These are phyloP conservation scores for Euphorbia celastroides DNA, from an alignment of 441 rosid genomes.

Conservation along the genomic window DNA sequence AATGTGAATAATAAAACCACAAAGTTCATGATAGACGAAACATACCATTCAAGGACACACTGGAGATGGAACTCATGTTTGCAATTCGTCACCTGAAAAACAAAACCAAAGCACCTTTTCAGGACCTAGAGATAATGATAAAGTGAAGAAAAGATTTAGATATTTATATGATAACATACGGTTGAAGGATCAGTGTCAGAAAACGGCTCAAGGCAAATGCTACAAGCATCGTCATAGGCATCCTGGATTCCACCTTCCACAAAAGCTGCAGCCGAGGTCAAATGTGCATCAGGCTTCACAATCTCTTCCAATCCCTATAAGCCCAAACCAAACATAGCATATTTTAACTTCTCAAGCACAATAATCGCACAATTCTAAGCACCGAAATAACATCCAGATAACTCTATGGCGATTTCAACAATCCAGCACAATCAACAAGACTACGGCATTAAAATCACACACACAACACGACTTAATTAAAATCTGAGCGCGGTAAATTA, in stretches of 20 bases:
- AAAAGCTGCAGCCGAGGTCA: conserved; percentile 92
- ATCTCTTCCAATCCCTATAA: conserved; percentile 38
- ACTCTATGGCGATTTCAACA: background rate
- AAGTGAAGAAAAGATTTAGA: background rate
- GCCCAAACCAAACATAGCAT: background rate
- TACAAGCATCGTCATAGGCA: conserved; percentile 92
- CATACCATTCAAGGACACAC: conserved; percentile 89
- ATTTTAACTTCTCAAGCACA: background rate
- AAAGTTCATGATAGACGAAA: background rate
- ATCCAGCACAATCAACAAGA: conserved; percentile 1
- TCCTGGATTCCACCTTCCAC: conserved; percentile 97
- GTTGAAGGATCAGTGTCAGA: conserved; percentile 79
- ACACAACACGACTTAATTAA: background rate
- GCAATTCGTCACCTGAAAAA: conserved; percentile 73
- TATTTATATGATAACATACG: conserved; percentile 27
- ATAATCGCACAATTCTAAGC: background rate
- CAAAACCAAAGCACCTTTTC: background rate
- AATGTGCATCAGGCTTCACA: conserved; percentile 44
- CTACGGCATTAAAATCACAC: background rate
- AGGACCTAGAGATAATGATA: conserved; percentile 2
- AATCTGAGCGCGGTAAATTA: background rate
- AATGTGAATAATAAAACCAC: background rate
- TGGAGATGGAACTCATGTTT: conserved; percentile 96
- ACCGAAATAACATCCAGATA: background rate
- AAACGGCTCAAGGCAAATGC: conserved; percentile 88